Evolutionary conservation across 495 filamentous ascomycete species (phyloP).

Genomic region (Penicillium herquei): DNA sequence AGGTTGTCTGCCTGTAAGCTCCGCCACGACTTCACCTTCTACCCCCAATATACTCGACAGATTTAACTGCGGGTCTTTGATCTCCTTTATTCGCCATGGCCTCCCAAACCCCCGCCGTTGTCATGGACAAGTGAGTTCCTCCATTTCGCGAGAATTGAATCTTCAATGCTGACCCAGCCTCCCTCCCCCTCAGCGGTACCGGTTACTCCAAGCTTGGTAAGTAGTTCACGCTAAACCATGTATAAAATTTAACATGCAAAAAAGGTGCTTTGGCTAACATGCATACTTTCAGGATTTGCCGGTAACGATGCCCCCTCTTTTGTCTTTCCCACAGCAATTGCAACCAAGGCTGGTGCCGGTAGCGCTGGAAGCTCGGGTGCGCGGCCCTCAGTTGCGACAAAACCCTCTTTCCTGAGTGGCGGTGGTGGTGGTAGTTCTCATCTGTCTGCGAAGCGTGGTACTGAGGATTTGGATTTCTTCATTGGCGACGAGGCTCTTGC

Average conservation of each 20-base stretch:
- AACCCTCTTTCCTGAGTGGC: slow-evolving; percentile 92
- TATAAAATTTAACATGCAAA: not conserved
- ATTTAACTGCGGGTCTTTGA: slow-evolving; percentile 10
- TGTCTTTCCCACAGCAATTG: slow-evolving; percentile 98
- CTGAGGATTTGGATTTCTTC: slow-evolving; percentile 97
- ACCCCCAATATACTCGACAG: slow-evolving; percentile 3
- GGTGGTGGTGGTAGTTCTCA: slow-evolving; percentile 78
- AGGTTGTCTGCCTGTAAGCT: slow-evolving; percentile 28
- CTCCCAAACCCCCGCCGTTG: slow-evolving; percentile 98
- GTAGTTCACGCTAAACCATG: slow-evolving; percentile 20
- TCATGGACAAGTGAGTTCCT: slow-evolving; percentile 98
- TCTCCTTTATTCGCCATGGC: slow-evolving; percentile 63
- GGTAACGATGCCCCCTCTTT: slow-evolving; percentile 99
- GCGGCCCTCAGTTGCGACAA: slow-evolving; percentile 84
- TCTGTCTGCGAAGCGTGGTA: slow-evolving; percentile 88
- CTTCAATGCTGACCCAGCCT: slow-evolving; percentile 20
- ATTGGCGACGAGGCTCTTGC: slow-evolving; percentile 95
- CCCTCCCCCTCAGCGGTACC: slow-evolving; percentile 71
- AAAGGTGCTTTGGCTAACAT: not conserved
- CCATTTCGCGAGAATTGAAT: slow-evolving; percentile 7
- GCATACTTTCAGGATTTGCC: slow-evolving; percentile 72
- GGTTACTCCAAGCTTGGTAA: slow-evolving; percentile 97
- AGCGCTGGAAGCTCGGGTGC: slow-evolving; percentile 75
- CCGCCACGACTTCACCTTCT: slow-evolving; percentile 23
- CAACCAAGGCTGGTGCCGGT: slow-evolving; percentile 77